A percentile compares a stretch with the other conserved stretches of the same genome.
phyloP scores from a whole-genome alignment of 116 monocot genomes.

The Papilionanthe hybrid region DNA sequence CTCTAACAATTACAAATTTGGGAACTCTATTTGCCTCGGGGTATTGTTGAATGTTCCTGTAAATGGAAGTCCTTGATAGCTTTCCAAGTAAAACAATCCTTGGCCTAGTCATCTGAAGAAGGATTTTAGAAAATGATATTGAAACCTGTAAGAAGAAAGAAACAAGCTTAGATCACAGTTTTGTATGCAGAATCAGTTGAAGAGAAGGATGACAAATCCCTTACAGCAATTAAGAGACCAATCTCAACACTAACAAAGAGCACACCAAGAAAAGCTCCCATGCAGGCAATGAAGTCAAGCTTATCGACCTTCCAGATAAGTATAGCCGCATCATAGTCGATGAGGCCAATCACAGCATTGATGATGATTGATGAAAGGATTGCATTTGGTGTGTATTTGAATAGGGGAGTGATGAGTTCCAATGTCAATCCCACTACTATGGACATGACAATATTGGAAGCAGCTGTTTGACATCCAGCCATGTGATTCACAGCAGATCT shows the following conservation, averaged over 20 bases:
- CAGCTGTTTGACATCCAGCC: slow-evolving; percentile 19
- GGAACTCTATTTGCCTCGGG: slow-evolving; percentile 48
- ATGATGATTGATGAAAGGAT: slow-evolving; percentile 45
- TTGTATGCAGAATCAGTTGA: not conserved
- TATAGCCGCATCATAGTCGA: slow-evolving; percentile 31
- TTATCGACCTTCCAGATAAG: slow-evolving; percentile 56
- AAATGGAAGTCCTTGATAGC: slow-evolving; percentile 41
- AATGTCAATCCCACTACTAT: slow-evolving; percentile 28
- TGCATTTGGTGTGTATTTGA: slow-evolving; percentile 36
- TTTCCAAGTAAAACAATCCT: slow-evolving; percentile 57
- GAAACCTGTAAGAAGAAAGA: slow-evolving; percentile 33
- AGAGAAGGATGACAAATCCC: not conserved
- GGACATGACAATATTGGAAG: slow-evolving; percentile 49
- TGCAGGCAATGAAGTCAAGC: slow-evolving; percentile 39
- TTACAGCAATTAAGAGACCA: slow-evolving; percentile 42
- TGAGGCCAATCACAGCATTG: slow-evolving; percentile 44
- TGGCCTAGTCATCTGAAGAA: slow-evolving; percentile 61
- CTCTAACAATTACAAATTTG: slow-evolving; percentile 43
- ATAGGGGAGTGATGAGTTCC: slow-evolving; percentile 36
- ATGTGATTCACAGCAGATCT: slow-evolving; percentile 23
- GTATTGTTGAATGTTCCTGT: slow-evolving; percentile 55
- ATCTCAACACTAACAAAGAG: slow-evolving; percentile 38
- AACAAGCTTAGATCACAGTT: not conserved
- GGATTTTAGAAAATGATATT: slow-evolving; percentile 57
- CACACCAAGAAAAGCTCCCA: slow-evolving; percentile 40